A percentile compares a stretch with the other conserved stretches of the same genome.
Evolutionary conservation across 257 asterid species (phyloP).

Genomic region (Solanum paucissectum): DNA sequence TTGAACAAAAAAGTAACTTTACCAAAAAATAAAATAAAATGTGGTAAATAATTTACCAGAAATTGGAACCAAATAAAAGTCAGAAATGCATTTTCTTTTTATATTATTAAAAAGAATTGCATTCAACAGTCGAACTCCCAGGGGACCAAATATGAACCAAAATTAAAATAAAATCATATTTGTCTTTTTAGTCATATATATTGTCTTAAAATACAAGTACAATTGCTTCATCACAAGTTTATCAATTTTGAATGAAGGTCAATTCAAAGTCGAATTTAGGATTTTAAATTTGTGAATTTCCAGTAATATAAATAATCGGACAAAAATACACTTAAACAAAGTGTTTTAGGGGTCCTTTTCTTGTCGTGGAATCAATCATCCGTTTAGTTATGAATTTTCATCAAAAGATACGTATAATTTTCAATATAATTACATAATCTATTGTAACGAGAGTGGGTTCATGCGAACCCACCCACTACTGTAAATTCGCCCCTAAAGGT

Average conservation of each 20-base stretch:
- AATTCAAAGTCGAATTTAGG: fast-evolving
- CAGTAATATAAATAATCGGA: too few species aligned
- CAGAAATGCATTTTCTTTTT: neutral
- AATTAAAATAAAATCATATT: neutral
- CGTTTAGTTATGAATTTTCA: too few species aligned
- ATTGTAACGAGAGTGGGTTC: too few species aligned
- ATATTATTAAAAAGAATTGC: neutral
- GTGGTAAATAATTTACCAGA: neutral
- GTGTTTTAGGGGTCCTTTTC: too few species aligned
- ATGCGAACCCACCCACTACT: too few species aligned
- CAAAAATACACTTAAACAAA: too few species aligned
- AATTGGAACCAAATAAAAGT: neutral
- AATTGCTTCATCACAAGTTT: neutral
- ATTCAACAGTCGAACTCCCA: neutral
- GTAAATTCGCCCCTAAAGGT: too few species aligned
- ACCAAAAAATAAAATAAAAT: too few species aligned
- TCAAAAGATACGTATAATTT: fast-evolving
- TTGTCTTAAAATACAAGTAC: neutral
- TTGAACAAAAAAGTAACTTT: neutral
- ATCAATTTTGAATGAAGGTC: neutral
- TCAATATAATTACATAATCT: too few species aligned
- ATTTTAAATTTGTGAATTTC: too few species aligned
- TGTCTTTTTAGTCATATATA: neutral
- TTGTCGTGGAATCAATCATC: too few species aligned
- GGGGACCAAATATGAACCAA: neutral